phyloP scores from a whole-genome alignment of 352 stramenopile genomes.

The Globisporangium lucens region DNA sequence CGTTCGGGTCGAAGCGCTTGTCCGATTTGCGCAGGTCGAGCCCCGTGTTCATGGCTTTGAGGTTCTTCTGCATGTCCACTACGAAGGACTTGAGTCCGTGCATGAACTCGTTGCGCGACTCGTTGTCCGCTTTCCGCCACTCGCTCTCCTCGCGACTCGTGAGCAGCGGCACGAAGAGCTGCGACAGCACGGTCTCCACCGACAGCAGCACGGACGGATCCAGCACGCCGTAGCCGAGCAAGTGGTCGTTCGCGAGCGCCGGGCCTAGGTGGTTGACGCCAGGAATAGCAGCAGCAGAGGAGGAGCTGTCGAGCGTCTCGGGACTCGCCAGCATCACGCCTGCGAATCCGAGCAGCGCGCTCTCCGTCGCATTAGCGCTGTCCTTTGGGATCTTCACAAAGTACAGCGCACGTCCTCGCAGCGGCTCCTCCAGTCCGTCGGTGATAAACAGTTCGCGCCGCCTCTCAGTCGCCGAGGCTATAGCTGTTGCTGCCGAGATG shows the following conservation, averaged over 20 bases:
- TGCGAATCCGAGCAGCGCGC: conserved; percentile 4
- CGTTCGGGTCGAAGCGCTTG: conserved; percentile 68
- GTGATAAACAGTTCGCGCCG: conserved; percentile 78
- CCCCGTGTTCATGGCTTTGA: conserved; percentile 87
- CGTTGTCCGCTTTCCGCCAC: conserved; percentile 62
- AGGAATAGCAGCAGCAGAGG: neutral
- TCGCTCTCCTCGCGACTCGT: conserved; percentile 36
- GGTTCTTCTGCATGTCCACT: conserved; percentile 84
- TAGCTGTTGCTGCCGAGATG: neutral
- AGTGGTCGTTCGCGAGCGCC: conserved; percentile 64
- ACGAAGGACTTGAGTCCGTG: conserved; percentile 76
- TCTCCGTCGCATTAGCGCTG: neutral
- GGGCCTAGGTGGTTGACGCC: conserved; percentile 34
- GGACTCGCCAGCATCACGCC: conserved; percentile 2
- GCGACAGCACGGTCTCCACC: conserved; percentile 66
- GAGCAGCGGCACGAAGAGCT: conserved; percentile 69
- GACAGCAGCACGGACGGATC: conserved; percentile 67
- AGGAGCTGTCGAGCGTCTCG: conserved; percentile 20
- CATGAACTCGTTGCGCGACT: conserved; percentile 83
- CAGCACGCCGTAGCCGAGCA: conserved; percentile 68
- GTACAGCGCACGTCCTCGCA: conserved; percentile 65
- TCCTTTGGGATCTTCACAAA: conserved; percentile 65
- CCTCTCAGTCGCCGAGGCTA: conserved; percentile 17
- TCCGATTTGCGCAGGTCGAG: conserved; percentile 88
- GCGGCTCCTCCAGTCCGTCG: conserved; percentile 67